A percentile compares a stretch with the other conserved stretches of the same genome.
Evolutionary conservation across 1,284 basidiomycete species (phyloP).

Genomic region (Pholiota adiposa): DNA sequence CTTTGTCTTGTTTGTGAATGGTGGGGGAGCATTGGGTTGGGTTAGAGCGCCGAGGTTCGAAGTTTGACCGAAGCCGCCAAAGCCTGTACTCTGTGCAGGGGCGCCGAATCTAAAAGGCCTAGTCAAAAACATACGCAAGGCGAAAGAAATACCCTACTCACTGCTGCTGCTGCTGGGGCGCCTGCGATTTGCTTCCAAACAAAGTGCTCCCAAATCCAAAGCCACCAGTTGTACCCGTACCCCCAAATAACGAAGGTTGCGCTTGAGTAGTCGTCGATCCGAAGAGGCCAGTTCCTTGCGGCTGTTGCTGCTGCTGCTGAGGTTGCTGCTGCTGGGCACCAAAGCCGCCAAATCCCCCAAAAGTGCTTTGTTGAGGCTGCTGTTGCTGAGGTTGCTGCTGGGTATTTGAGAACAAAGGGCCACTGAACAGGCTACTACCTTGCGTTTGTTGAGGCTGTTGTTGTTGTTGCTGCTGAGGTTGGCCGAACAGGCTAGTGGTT

Average conservation of each 20-base stretch:
- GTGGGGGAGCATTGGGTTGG: constrained; percentile 39
- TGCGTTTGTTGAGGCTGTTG: constrained; percentile 27
- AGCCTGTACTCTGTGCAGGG: constrained; percentile 5
- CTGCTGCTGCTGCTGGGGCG: constrained; percentile 33
- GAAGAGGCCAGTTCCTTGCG: constrained; percentile 25
- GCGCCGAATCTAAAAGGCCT: not conserved
- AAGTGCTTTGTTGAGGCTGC: constrained; percentile 15
- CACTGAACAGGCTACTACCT: constrained; percentile 4
- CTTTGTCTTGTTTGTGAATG: constrained; percentile 74
- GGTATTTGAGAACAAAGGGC: constrained; percentile 12
- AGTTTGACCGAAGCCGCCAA: constrained; percentile 12
- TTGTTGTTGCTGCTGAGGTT: constrained; percentile 34
- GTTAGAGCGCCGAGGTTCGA: constrained; percentile 7
- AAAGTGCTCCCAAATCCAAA: constrained; percentile 29
- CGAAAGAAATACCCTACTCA: not conserved
- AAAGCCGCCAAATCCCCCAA: constrained; percentile 14
- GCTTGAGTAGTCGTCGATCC: constrained; percentile 20
- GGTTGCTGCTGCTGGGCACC: constrained; percentile 21
- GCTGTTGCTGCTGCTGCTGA: constrained; percentile 25
- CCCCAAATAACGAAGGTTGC: constrained; percentile 35
- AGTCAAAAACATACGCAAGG: not conserved
- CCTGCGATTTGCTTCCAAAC: constrained; percentile 44
- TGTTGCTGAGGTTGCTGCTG: constrained; percentile 25
- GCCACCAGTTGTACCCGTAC: constrained; percentile 11
- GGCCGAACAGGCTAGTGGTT: constrained; percentile 33